These are phyloP conservation scores for Paulownia fortunei DNA, from an alignment of 257 asterid genomes.

Conservation along the genomic window DNA sequence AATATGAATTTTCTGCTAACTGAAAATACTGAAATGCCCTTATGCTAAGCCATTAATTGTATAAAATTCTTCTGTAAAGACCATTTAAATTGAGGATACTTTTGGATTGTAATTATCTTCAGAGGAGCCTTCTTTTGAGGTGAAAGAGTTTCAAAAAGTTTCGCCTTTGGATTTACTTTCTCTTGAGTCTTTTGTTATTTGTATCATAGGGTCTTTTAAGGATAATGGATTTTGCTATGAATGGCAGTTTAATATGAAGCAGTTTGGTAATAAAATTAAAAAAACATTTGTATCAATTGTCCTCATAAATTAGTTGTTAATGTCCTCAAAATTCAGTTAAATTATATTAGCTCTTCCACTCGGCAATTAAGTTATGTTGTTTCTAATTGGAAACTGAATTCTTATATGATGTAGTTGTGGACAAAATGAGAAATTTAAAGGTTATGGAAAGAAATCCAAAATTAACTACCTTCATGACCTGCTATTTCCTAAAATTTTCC, in stretches of 20 bases:
- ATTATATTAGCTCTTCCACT: neutral
- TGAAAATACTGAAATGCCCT: too few species aligned
- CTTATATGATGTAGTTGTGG: neutral
- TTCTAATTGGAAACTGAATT: neutral
- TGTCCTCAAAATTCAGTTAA: neutral
- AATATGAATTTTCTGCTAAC: neutral
- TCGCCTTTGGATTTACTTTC: neutral
- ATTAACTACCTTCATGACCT: too few species aligned
- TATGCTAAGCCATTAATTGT: neutral
- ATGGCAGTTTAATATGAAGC: neutral
- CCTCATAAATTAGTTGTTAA: neutral
- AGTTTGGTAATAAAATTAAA: neutral
- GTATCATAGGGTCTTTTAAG: neutral
- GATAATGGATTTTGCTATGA: neutral
- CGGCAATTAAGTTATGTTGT: neutral
- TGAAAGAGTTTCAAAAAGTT: neutral
- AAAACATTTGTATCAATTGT: too few species aligned
- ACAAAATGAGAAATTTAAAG: too few species aligned
- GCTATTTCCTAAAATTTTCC: too few species aligned
- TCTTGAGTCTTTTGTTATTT: neutral
- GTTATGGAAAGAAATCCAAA: too few species aligned
- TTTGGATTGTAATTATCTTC: neutral
- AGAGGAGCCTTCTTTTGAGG: neutral
- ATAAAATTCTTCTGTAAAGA: neutral
- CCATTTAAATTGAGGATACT: neutral